Evolutionary conservation across 2,329 filamentous ascomycete genomes (phyloP).

Genomic region (Trichoderma koningii): DNA sequence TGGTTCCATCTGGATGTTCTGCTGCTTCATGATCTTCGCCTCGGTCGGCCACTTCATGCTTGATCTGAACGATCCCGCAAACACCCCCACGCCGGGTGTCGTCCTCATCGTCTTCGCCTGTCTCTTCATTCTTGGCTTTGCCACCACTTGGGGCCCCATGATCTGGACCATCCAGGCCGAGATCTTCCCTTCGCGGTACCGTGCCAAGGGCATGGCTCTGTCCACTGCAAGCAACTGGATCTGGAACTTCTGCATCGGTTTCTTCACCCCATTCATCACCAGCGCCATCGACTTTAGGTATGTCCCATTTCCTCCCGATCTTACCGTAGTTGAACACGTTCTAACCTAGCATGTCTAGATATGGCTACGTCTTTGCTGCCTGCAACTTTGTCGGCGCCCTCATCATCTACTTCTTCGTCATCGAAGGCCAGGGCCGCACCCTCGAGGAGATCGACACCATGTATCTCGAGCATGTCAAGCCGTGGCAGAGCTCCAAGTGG

Average conservation of each 20-base stretch:
- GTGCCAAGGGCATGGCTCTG: constrained; percentile 61
- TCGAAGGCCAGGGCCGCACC: constrained; percentile 71
- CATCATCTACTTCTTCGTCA: constrained; percentile 76
- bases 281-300: constrained; percentile 67
- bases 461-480: constrained; percentile 67
- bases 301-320: neutral
- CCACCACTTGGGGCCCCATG: constrained; percentile 67
- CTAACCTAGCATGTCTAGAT: constrained; percentile 5
- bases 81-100: constrained; percentile 51
- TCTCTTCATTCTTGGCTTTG: constrained; percentile 66
- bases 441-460: constrained; percentile 81
- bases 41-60: constrained; percentile 55
- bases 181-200: constrained; percentile 64
- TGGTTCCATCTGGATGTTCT: constrained; percentile 62
- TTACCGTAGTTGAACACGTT: neutral
- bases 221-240: constrained; percentile 65
- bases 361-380: constrained; percentile 75
- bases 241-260: constrained; percentile 74
- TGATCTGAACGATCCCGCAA: constrained; percentile 39
- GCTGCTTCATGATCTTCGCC: constrained; percentile 62
- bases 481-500: constrained; percentile 64
- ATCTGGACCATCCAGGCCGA: constrained; percentile 66
- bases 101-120: constrained; percentile 65
- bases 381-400: constrained; percentile 66
- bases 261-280: constrained; percentile 81